phyloP scores from a whole-genome alignment of 106 monocot species.

The Dendrobium nobile region DNA sequence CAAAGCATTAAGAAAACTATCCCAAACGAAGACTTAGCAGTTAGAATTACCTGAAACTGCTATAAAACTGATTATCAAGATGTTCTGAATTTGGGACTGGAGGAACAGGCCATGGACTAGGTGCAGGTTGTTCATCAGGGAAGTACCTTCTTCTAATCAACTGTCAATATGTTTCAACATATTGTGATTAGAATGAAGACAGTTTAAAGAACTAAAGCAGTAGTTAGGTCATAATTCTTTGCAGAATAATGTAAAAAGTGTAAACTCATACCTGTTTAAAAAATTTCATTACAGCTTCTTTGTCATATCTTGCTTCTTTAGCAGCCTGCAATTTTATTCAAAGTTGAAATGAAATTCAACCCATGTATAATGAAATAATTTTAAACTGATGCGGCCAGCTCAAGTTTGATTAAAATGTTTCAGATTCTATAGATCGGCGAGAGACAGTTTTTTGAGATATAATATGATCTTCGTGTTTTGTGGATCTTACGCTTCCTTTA shows the following conservation, averaged over 20 bases:
- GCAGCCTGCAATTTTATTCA: conserved; percentile 51
- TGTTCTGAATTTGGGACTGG: neutral
- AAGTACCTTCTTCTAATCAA: conserved; percentile 86
- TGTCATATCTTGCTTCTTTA: conserved; percentile 87
- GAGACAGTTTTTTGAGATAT: too few relatives aligned
- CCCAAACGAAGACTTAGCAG: neutral
- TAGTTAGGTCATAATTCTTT: neutral
- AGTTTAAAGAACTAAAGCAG: neutral
- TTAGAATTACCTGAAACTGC: neutral
- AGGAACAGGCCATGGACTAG: conserved; percentile 48
- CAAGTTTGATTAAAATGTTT: too few relatives aligned
- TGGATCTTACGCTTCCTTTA: too few relatives aligned
- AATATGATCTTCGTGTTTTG: too few relatives aligned
- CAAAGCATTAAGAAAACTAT: too few relatives aligned
- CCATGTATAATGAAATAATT: neutral
- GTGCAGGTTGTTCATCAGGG: conserved; percentile 59
- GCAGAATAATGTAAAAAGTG: neutral
- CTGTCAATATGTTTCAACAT: conserved; percentile 17
- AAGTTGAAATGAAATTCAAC: neutral
- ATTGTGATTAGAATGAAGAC: neutral
- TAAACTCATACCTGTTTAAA: conserved; percentile 54
- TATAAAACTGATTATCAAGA: neutral
- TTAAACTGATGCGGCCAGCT: neutral
- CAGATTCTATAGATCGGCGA: too few relatives aligned
- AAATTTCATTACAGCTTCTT: conserved; percentile 81